Evolutionary conservation across 495 filamentous ascomycete genomes (phyloP), one percentile per base, ranked within the genome.

Genomic region (Aspergillus asperescens): DNA sequence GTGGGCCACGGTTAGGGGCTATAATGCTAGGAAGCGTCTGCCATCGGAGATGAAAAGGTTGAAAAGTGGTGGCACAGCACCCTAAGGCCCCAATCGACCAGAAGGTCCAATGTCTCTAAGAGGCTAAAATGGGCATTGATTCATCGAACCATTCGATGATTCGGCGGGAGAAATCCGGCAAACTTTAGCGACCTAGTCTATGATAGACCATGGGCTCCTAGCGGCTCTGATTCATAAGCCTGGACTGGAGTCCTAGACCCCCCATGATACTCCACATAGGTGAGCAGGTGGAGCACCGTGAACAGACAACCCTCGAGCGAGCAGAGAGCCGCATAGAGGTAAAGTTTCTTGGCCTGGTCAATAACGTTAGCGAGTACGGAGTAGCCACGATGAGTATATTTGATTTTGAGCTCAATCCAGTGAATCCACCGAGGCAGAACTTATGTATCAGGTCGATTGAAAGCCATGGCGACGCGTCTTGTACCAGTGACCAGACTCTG

Each of bases 281-380:
- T n/a, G n/a, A n/a, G n/a, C n/a, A 48, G 19, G 45, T 48, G 45
- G 45, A 48, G 42, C 25, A 20, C 4, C 7, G 18, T 32, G 19
- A 15, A 13, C 16, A 22, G 45, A 48, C 29, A 48, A 13, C 16
- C 18, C 45, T 31, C 45, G 29, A 48, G 18, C 32, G 31, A 37
- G 19, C 13, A 20, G 13, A 37, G 45, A 48, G 45, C 45, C 45
- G 29, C 45, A 48, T 25, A 48, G 37, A 20, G 29, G 45, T 35
- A 37, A 18, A 24, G 12, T 35, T 15, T 23, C 27, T 20, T 31
- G 20, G 20, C 22, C 22, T 24, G 39, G 24, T 25, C 29, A 28
- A 4, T 15, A 16, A 35, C 32, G 32, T 35, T 10, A 35, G 32
- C 32, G n/a, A 35, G n/a, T n/a, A n/a, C n/a, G n/a, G n/a, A n/a